Evolutionary conservation across 1,139 yeast genomes (phyloP), one percentile per base, ranked within the genome.

Genomic region (Yamadazyma taylorii): DNA sequence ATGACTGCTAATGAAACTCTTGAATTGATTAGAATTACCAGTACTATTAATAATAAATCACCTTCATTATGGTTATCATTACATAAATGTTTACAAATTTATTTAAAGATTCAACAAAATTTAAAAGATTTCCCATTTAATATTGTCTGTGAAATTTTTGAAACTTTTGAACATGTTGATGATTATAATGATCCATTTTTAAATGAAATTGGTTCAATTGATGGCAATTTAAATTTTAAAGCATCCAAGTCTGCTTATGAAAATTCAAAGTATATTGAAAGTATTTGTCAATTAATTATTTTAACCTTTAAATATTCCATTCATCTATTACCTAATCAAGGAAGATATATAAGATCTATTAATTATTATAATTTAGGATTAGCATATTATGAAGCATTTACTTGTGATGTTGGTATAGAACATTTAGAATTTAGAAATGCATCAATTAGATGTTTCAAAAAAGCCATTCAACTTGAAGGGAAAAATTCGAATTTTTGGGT

Each of bases 401-500:
- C 65, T 25, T 46, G 60, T 14, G 16, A n/a, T n/a, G 10, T 12
- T n/a, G 54, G 68, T 15, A 60, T 64, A 11, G 55, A 36, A 45
- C 49, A 38, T 7, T 19, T 6, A 5, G 16, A 19, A 9, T 21
- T 25, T 12, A 14, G 40, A 12, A 33, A 30, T 1, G 33, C 37
- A 3, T 71, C 96, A 0, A 72, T 86, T 12, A 64, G 58, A 16
- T 61, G 73, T 7, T 67, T 86, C 44, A 85, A 85, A 49, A 73
- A 69, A 34, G 82, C 96, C 0, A 79, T 90, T 37, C 79, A 76
- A 40, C 61, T 81, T 14, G 96, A 90, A 54, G 74, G 81, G 3
- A 76, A 73, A 41, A 85, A 84, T 46, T 68, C 85, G 1, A 79
- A 75, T 23, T 81, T 80, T 41, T 92, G 99, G 99, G 71, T 79